Evolutionary conservation across 2,329 filamentous ascomycete genomes (phyloP), one percentile per base, ranked within the genome.

Genomic region (Fusarium bulbicola): DNA sequence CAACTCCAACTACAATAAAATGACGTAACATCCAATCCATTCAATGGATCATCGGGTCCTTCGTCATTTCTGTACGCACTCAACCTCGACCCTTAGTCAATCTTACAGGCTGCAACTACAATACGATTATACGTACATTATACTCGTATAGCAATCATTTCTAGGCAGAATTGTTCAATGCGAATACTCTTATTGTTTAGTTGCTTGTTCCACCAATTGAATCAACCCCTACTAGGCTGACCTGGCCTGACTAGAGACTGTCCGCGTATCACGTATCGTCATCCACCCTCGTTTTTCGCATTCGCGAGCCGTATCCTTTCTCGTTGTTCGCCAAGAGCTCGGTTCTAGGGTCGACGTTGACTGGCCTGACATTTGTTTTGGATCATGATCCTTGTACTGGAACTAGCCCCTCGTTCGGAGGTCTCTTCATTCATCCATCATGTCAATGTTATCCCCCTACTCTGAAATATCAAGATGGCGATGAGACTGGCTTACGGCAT

Each of bases 41-140:
- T 11, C 49, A 53, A 10, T 18, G 40, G 65, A 28, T 53, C 42
- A 45, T 64, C 40, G 40, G 43, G 53, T 60, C 54, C 46, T 49
- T 67, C 59, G 65, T 69, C 66, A 69, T 69, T 69, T 58, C 66
- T 69, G 66, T 66, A 65, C 16, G 32, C 66, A 70, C 66, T 69
- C 45, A 53, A 36, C 30, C 42, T 53, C 26, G 11, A 3, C 3
- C 21, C 15, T 11, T 32, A 21, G 3, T 24, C 32, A 37, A 34
- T 36, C 24, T 21, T 49, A 16, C 24, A 50, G 20, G 50, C 30
- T 50, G 14, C 36, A 47, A 47, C 16, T 39, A n/a, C 21, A n/a
- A 52, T 53, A 45, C 39, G 26, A 34, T 40, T 47, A 47, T 28
- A 40, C 21, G 26, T 30, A 1, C 26, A 15, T 18, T 49, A 32